Evolutionary conservation across 1,139 yeast genomes (phyloP).

Genomic region (Candida anutae): DNA sequence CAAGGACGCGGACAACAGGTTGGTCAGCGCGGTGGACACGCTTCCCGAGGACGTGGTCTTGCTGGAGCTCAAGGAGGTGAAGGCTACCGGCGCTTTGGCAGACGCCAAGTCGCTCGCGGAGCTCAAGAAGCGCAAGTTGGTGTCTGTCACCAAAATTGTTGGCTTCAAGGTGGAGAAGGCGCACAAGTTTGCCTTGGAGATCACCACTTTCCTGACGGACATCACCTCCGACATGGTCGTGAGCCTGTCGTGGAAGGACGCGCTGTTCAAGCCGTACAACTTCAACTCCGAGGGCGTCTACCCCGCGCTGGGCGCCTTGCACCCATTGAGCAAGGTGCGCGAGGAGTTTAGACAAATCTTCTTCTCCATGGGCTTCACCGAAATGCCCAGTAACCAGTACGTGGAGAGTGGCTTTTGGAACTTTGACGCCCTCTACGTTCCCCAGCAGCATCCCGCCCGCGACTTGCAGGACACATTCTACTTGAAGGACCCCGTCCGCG

Average conservation of each 20-base stretch:
- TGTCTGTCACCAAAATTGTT: slow-evolving; percentile 61
- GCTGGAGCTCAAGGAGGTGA: slow-evolving; percentile 52
- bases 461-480: slow-evolving; percentile 97
- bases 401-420: slow-evolving; percentile 99
- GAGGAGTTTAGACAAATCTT: slow-evolving; percentile 97
- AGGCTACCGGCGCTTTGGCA: slow-evolving; percentile 46
- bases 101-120: slow-evolving; percentile 70
- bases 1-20: slow-evolving; percentile 77
- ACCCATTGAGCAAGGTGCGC: slow-evolving; percentile 91
- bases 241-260: slow-evolving; percentile 73
- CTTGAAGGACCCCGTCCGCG: slow-evolving; percentile 81
- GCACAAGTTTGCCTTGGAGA: slow-evolving; percentile 71
- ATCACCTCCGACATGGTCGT: slow-evolving; percentile 86
- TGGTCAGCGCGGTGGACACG: slow-evolving; percentile 48
- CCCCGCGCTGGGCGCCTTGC: slow-evolving; percentile 88
- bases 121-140: slow-evolving; percentile 88
- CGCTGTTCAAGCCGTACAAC: slow-evolving; percentile 89
- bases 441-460: slow-evolving; percentile 99
- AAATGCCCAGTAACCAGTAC: slow-evolving; percentile 97
- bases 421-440: slow-evolving; percentile 90
- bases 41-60: slow-evolving; percentile 65
- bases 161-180: slow-evolving; percentile 78
- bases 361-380: slow-evolving; percentile 96
- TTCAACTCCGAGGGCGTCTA: slow-evolving; percentile 89
- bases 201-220: slow-evolving; percentile 83